Conservation (phyloP, 2,329 filamentous ascomycete species). For the Calycina herbarum region DNA sequence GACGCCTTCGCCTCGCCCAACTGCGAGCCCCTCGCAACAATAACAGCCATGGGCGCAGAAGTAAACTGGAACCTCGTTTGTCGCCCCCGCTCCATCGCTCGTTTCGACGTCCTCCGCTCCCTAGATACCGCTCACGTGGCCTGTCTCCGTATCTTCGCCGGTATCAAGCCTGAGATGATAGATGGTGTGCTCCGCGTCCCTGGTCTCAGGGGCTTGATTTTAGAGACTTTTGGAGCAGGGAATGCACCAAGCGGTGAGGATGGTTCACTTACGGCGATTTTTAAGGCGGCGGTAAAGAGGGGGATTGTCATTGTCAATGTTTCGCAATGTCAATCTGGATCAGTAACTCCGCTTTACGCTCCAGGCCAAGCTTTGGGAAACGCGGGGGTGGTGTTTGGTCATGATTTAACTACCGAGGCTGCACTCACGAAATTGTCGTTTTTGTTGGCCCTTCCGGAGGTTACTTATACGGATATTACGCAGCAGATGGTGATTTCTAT, state of each 20-base stretch:
- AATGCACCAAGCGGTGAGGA: conserved; percentile 68
- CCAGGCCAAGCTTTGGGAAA: conserved; percentile 60
- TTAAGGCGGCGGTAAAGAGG: conserved; percentile 62
- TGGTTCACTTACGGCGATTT: conserved; percentile 55
- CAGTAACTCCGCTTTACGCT: conserved; percentile 58
- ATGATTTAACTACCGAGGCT: conserved; percentile 66
- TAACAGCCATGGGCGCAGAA: conserved; percentile 59
- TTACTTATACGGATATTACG: conserved; percentile 58
- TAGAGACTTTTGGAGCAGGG: conserved; percentile 72
- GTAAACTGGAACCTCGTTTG: conserved; percentile 65
- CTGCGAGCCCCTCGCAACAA: conserved; percentile 61
- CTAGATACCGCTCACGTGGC: conserved; percentile 67
- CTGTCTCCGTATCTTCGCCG: conserved; percentile 70
- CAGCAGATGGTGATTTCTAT: conserved; percentile 62
- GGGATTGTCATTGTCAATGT: conserved; percentile 73
- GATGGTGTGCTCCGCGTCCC: conserved; percentile 63
- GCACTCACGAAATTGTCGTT: conserved; percentile 38
- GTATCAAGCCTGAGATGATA: conserved; percentile 70
- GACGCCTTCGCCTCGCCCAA: conserved; percentile 70
- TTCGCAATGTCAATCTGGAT: conserved; percentile 60
- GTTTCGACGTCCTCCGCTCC: conserved; percentile 61
- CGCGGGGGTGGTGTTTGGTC: conserved; percentile 67
- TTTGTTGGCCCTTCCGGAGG: conserved; percentile 59
- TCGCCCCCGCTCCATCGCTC: conserved; percentile 55
- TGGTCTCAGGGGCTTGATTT: conserved; percentile 63